A percentile compares a stretch with the other conserved stretches of the same genome.
These are phyloP conservation scores for Hypoxylon rubiginosum DNA, from an alignment of 2,329 filamentous ascomycete species.

Conservation along the genomic window DNA sequence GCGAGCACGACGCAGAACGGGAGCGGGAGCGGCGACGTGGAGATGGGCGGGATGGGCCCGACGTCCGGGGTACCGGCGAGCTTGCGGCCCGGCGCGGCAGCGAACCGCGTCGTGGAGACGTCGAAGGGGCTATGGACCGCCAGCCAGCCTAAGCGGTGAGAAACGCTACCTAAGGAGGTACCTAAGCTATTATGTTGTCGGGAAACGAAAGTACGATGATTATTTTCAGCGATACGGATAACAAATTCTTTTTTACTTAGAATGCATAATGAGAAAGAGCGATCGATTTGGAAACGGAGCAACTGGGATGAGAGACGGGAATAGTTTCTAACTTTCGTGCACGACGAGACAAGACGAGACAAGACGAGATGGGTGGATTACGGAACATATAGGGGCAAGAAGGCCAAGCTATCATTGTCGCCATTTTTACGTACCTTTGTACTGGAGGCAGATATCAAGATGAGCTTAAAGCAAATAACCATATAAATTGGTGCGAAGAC, in stretches of 20 bases:
- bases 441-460: slow-evolving; percentile 8
- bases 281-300: slow-evolving; percentile 9
- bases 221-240: background rate
- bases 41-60: slow-evolving; percentile 62
- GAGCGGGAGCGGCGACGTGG: slow-evolving; percentile 61
- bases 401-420: background rate
- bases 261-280: slow-evolving; percentile 37
- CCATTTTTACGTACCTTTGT: slow-evolving; percentile 10
- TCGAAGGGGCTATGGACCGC: slow-evolving; percentile 73
- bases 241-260: slow-evolving; percentile 26
- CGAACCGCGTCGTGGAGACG: slow-evolving; percentile 72
- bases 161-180: too few relatives aligned
- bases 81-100: slow-evolving; percentile 67
- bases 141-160: slow-evolving; percentile 49
- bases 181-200: too few relatives aligned
- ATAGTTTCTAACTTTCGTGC: slow-evolving; percentile 6
- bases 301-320: slow-evolving; percentile 6
- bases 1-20: slow-evolving; percentile 60
- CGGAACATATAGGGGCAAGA: slow-evolving; percentile 18
- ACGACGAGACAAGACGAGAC: slow-evolving; percentile 26
- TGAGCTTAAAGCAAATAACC: background rate
- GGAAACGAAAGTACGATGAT: background rate
- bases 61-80: slow-evolving; percentile 61
- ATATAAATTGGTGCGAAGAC: slow-evolving; percentile 5
- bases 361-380: too few relatives aligned